phyloP scores from a whole-genome alignment of 257 asterid genomes.

The Ballota nigra region DNA sequence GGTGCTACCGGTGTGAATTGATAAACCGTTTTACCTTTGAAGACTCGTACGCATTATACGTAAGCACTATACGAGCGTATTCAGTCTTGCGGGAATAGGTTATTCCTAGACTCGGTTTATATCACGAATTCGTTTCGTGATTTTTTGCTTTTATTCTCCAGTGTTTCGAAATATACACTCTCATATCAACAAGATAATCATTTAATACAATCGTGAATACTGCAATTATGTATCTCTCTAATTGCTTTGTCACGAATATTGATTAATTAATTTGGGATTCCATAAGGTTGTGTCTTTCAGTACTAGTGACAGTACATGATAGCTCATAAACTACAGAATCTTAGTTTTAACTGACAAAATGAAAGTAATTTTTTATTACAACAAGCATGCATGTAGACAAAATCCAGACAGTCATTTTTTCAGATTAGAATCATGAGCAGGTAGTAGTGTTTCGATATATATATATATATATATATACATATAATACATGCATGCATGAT shows the following conservation, averaged over 20 bases:
- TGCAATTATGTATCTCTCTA: neutral
- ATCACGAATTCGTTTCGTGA: too few species aligned
- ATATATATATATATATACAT: too few species aligned
- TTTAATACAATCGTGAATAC: neutral
- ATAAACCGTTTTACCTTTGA: too few species aligned
- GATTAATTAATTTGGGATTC: neutral
- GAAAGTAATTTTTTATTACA: neutral
- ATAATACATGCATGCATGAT: neutral
- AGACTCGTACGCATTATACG: too few species aligned
- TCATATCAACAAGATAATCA: too few species aligned
- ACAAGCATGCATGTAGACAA: slow-evolving; percentile 3
- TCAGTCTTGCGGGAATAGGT: too few species aligned
- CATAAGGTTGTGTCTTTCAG: neutral
- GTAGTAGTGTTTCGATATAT: neutral
- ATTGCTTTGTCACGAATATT: neutral
- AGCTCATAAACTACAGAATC: slow-evolving; percentile 7
- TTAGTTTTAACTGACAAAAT: slow-evolving; percentile 8
- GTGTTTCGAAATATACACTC: too few species aligned
- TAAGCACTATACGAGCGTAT: too few species aligned
- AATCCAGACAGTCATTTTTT: neutral
- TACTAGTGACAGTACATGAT: slow-evolving; percentile 5
- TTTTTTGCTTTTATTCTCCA: too few species aligned
- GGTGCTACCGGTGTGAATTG: too few species aligned
- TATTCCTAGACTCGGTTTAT: too few species aligned
- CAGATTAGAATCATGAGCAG: neutral